A percentile compares a stretch with the other conserved stretches of the same genome.
Evolutionary conservation across 2,329 filamentous ascomycete species (phyloP).

Genomic region (Cladophialophora immunda): DNA sequence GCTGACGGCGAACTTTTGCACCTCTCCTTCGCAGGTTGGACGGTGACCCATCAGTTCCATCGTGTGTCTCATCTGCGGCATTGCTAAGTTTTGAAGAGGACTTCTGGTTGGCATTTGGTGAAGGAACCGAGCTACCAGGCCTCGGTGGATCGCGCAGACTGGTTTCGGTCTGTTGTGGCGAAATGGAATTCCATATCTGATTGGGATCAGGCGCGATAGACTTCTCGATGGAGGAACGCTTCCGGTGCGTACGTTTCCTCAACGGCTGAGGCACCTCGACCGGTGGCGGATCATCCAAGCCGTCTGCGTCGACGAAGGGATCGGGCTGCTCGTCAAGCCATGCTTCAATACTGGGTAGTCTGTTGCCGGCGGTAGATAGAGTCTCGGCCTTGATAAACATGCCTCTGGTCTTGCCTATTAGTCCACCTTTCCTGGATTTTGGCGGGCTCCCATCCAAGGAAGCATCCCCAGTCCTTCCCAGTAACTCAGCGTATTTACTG

Average conservation of each 20-base stretch:
- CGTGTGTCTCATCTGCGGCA: slow-evolving; percentile 20
- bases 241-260: slow-evolving; percentile 51
- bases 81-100: slow-evolving; percentile 19
- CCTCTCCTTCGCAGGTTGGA: slow-evolving; percentile 43
- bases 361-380: slow-evolving; percentile 50
- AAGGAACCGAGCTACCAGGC: neutral
- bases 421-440: slow-evolving; percentile 46
- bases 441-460: slow-evolving; percentile 37
- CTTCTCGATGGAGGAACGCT: slow-evolving; percentile 36
- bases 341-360: slow-evolving; percentile 66
- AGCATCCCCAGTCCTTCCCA: slow-evolving; percentile 41
- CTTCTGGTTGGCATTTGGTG: slow-evolving; percentile 26
- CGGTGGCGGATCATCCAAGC: slow-evolving; percentile 35
- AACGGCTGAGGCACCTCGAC: slow-evolving; percentile 53
- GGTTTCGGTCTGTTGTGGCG: slow-evolving; percentile 23
- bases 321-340: slow-evolving; percentile 68
- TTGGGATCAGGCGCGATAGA: slow-evolving; percentile 41
- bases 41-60: slow-evolving; percentile 37
- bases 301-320: slow-evolving; percentile 59
- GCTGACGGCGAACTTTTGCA: slow-evolving; percentile 32
- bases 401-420: slow-evolving; percentile 56
- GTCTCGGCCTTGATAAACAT: slow-evolving; percentile 54
- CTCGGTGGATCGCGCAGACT: slow-evolving; percentile 21
- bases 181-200: slow-evolving; percentile 41
- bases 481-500: slow-evolving; percentile 39